Evolutionary conservation across 2,329 filamentous ascomycete genomes (phyloP).

Genomic region (Pseudogymnoascus sp.): DNA sequence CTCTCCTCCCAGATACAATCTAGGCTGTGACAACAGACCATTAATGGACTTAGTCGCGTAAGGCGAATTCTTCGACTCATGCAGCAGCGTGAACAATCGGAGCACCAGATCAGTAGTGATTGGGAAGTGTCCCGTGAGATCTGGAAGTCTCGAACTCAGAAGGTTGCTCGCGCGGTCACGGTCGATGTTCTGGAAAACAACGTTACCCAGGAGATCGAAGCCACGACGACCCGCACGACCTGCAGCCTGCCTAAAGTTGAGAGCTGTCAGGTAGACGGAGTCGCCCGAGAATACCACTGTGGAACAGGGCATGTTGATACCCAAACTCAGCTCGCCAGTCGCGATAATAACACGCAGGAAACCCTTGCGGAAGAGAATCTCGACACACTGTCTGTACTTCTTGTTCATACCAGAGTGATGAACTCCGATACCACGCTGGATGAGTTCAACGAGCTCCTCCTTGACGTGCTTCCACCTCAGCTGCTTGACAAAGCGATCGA

Average conservation of each 20-base stretch:
- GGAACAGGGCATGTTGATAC: conserved; percentile 80
- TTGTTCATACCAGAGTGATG: conserved; percentile 77
- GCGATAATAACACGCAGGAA: conserved; percentile 65
- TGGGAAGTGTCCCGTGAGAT: conserved; percentile 70
- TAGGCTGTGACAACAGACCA: conserved; percentile 61
- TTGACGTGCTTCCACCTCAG: conserved; percentile 45
- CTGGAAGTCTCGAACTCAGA: conserved; percentile 65
- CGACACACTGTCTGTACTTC: conserved; percentile 65
- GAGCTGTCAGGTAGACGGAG: conserved; percentile 62
- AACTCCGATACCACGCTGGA: conserved; percentile 64
- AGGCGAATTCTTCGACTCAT: conserved; percentile 55
- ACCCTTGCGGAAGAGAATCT: conserved; percentile 67
- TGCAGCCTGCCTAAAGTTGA: conserved; percentile 70
- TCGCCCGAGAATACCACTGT: conserved; percentile 73
- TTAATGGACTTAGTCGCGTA: conserved; percentile 58
- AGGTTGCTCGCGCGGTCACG: conserved; percentile 57
- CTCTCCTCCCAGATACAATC: conserved; percentile 63
- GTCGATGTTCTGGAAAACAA: conserved; percentile 65
- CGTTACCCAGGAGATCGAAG: conserved; percentile 73
- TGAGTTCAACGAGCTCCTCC: conserved; percentile 49
- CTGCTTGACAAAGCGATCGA: conserved; percentile 46
- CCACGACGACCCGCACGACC: conserved; percentile 74
- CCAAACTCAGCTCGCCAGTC: conserved; percentile 67
- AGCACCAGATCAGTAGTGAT: conserved; percentile 67
- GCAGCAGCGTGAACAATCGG: conserved; percentile 58